These are phyloP conservation scores for Hypericum perforatum DNA, from an alignment of 345 rosid species.

Conservation along the genomic window DNA sequence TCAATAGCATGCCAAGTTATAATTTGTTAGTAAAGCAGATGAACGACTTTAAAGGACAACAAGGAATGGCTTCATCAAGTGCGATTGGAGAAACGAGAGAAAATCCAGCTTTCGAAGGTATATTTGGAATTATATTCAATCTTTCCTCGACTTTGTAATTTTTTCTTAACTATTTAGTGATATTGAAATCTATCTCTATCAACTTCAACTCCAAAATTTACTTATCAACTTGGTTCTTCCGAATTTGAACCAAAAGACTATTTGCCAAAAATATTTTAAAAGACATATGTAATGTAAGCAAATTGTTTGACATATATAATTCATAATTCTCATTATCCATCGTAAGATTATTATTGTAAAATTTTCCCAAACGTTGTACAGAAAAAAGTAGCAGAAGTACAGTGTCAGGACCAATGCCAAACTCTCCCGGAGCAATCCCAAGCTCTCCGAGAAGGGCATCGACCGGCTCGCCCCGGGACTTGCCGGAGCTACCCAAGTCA, in stretches of 20 bases:
- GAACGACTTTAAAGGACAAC: background rate
- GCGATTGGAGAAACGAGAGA: slow-evolving; percentile 21
- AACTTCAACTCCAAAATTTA: background rate
- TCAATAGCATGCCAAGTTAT: background rate
- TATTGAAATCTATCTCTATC: too few species aligned
- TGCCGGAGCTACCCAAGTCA: slow-evolving; percentile 29
- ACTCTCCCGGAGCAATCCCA: slow-evolving; percentile 10
- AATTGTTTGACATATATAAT: too few species aligned
- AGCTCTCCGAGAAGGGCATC: background rate
- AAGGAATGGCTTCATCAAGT: slow-evolving; percentile 16
- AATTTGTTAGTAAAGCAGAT: background rate
- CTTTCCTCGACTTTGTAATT: too few species aligned
- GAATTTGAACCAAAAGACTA: background rate
- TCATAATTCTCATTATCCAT: too few species aligned
- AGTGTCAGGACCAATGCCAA: background rate
- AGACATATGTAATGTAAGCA: background rate
- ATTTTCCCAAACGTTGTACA: background rate
- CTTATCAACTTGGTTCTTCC: too few species aligned
- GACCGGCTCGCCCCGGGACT: slow-evolving; percentile 12
- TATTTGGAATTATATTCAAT: too few species aligned
- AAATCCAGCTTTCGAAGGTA: slow-evolving; percentile 52
- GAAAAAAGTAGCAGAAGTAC: slow-evolving; percentile 7
- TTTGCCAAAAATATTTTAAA: too few species aligned
- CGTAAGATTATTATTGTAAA: too few species aligned
- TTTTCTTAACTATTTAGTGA: too few species aligned